Evolutionary conservation across 73 alveolate species (phyloP).

Genomic region (Stentor roeselii): DNA sequence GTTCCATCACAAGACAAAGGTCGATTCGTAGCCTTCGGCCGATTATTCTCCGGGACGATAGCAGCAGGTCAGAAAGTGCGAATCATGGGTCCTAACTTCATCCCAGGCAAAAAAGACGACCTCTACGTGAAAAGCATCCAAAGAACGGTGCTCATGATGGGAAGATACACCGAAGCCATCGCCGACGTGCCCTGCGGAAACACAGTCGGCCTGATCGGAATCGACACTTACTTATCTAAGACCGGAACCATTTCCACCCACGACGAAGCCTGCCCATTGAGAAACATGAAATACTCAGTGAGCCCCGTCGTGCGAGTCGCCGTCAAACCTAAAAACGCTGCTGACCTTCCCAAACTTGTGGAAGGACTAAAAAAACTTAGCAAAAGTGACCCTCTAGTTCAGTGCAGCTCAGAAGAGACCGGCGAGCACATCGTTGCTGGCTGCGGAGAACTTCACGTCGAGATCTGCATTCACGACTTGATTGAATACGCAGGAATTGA

Average conservation of each 20-base stretch:
- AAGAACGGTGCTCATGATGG: constrained; percentile 90
- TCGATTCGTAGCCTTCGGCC: constrained; percentile 99
- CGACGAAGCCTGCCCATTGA: constrained; percentile 91
- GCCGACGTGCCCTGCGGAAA: constrained; percentile 98
- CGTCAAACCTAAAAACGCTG: constrained; percentile 95
- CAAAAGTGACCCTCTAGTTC: constrained; percentile 95
- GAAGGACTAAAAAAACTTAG: constrained; percentile 97
- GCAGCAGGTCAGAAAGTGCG: constrained; percentile 98
- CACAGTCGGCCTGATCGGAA: constrained; percentile 96
- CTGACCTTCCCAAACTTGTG: constrained; percentile 97
- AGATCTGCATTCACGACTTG: constrained; percentile 95
- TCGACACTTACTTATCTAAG: constrained; percentile 90
- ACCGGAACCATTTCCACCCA: constrained; percentile 97
- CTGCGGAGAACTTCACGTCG: constrained; percentile 98
- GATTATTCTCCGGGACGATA: constrained; percentile 98
- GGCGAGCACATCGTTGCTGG: constrained; percentile 98
- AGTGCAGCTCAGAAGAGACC: constrained; percentile 87
- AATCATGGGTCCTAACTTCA: constrained; percentile 98
- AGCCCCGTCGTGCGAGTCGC: constrained; percentile 99
- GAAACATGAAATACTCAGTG: constrained; percentile 98
- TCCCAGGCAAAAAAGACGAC: constrained; percentile 97
- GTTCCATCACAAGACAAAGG: constrained; percentile 98
- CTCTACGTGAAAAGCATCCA: constrained; percentile 88
- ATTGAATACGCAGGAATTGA: constrained; percentile 93
- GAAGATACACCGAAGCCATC: constrained; percentile 88